Evolutionary conservation across 371 early-diverging fungal species (phyloP), one percentile per base, ranked within the genome.

Genomic region (Vairimorpha ceranae): DNA sequence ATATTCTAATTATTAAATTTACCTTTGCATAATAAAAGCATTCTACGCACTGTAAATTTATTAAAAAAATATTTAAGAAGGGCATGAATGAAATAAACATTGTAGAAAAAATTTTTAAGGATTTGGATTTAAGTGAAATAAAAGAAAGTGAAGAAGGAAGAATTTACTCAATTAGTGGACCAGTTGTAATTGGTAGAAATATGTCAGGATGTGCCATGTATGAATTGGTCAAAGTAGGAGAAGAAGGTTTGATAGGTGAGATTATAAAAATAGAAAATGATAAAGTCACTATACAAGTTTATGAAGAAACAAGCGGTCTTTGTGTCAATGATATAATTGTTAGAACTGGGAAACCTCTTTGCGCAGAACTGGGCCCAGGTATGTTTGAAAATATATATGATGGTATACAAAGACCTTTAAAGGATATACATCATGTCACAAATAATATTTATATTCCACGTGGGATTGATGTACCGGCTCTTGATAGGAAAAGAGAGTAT

Each of bases 301-400:
- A 99, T 87, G 99, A 99, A 83, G 99, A 99, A 85, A 99, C 99
- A 65, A 88, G 92, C 90, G 99, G 99, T 80, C 85, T 99, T 69
- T 93, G 92, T 32, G 93, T 97, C 27, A 96, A 96, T 48, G 99
- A 99, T 87, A 94, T 94, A 10, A 97, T 99, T 54, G 86, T 93
- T 36, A 87, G 91, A 83, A 93, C 97, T 25, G 94, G 95, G 65
- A 92, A 92, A 82, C 98, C 98, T 45, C 85, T 99, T 65, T 97
- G 96, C 19, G 97, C 95, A 35, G 98, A 99, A 85, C 87, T 99
- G 33, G 99, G 99, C 23, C 99, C 99, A 68, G 99, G 92, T 86
- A 87, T 99, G 43, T 91, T 93, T 88, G 88, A 89, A 76, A 97
- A 95, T 87, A 97, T 97, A 74, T 99, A 90, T 83, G 99, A 99